Percentiles rank a stretch among this genome's conserved stretches.
Conservation (phyloP, 345 rosid genomes). For the Erysimum cheiranthoides region DNA sequence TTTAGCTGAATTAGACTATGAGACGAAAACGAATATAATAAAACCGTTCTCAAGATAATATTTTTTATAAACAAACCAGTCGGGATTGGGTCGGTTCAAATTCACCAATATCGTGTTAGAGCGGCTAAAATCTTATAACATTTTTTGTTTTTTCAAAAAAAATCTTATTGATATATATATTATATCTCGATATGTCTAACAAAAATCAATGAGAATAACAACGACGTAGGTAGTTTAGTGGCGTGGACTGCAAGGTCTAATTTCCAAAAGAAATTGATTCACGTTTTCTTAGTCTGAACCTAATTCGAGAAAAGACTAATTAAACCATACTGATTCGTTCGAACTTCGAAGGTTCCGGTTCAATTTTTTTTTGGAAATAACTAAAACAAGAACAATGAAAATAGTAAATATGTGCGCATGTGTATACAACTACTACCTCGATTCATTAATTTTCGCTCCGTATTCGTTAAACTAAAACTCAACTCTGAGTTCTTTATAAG, state of each 20-base stretch:
- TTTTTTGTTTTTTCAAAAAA: no score
- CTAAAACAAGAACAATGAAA: background rate
- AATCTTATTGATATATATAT: background rate
- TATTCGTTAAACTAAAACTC: background rate
- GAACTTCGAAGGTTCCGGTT: background rate
- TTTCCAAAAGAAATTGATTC: background rate
- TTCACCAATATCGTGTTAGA: background rate
- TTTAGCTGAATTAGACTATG: constrained; percentile 20
- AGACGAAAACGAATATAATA: constrained; percentile 14
- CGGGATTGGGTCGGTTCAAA: constrained; percentile 4
- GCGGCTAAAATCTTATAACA: no score
- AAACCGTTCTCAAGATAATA: constrained; percentile 1
- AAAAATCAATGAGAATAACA: background rate
- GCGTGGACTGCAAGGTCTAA: background rate
- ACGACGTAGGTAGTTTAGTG: background rate
- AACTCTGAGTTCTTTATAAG: background rate
- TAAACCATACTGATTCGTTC: background rate
- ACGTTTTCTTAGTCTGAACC: background rate
- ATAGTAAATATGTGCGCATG: background rate
- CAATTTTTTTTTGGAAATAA: no score
- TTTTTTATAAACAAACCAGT: constrained; percentile 1
- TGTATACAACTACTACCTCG: background rate
- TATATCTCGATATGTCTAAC: background rate
- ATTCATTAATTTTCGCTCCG: background rate
- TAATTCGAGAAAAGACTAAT: background rate